Evolutionary conservation across 1,284 basidiomycete species (phyloP), one percentile per base, ranked within the genome.

Genomic region (Cryptococcus depauperatus): DNA sequence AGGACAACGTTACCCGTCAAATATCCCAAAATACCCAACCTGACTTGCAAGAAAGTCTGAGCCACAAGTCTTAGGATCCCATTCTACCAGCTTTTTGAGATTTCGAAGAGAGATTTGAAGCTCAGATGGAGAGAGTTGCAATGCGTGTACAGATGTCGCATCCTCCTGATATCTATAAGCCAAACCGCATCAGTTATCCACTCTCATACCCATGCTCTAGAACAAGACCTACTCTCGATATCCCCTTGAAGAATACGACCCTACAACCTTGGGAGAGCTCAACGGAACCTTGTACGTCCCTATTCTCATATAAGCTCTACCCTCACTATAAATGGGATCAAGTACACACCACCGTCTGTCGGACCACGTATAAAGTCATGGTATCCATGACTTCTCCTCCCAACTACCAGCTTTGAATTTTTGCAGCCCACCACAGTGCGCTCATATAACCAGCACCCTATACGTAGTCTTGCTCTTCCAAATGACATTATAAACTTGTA

Each of bases 21-120:
- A 93, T 46, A 93, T 83, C 14, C 87, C 89, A 34, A 89, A 80
- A 56, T 84, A 88, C 3, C 85, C 76, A 5, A 83, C 83, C 67
- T 92, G 87, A n/a, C 79, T 71, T 4, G 82, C 75, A 29, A 85
- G 71, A n/a, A 76, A 77, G 5, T 79, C 73, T 16, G 63, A 65
- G 3, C 57, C 66, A 16, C 62, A 58, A 26, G 51, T 48, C 4
- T 40, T 28, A 1, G 83, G 79, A 54, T 85, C 76, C 88, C 88
- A 91, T 44, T 83, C 77, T 38, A 82, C 33, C 10, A 45, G 65
- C 25, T 74, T 74, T 45, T 82, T 76, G 25, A 72, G 67, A 54
- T 79, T 80, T 59, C 81, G 80, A 38, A 84, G 71, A 52, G 77
- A 82, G 25, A 75, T 56, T 41, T 75, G 75, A 6, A 93, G 75